Evolutionary conservation across 495 filamentous ascomycete species (phyloP).

Genomic region (Trichoderma gamsii): DNA sequence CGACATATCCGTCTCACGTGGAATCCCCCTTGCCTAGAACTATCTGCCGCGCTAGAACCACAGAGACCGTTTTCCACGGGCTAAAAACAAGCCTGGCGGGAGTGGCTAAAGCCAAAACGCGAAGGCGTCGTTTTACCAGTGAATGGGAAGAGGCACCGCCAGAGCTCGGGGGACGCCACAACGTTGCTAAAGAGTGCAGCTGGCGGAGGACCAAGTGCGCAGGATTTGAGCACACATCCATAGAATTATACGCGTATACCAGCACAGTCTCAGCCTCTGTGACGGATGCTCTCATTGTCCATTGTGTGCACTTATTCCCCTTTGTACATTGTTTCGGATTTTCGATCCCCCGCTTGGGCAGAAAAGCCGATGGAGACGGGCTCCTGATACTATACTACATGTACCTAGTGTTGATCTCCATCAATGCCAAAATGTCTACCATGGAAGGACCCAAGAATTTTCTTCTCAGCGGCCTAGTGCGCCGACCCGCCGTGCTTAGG

Average conservation of each 20-base stretch:
- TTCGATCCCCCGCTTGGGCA: no score
- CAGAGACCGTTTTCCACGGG: background rate
- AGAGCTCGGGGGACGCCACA: background rate
- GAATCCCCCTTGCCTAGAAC: slow-evolving; percentile 6
- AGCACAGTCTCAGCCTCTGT: no score
- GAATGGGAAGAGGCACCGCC: background rate
- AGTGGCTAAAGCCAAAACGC: slow-evolving; percentile 4
- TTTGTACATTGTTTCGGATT: no score
- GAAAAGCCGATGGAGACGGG: background rate
- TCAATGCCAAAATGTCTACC: no score
- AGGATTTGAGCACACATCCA: no score
- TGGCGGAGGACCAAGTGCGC: no score
- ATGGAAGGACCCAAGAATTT: no score
- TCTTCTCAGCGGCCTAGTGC: slow-evolving; percentile 12
- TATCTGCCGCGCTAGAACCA: slow-evolving; percentile 5
- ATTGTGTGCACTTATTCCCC: no score
- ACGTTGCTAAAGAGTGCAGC: background rate
- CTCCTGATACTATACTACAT: no score
- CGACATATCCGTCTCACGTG: slow-evolving; percentile 7
- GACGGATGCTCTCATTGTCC: no score
- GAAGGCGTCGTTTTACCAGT: background rate
- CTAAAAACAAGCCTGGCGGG: background rate
- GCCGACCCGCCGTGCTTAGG: background rate
- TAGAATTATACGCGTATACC: no score
- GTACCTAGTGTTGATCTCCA: no score